Evolutionary conservation across 2,329 filamentous ascomycete genomes (phyloP), one percentile per base, ranked within the genome.

Genomic region (Karstenula rhodostoma): DNA sequence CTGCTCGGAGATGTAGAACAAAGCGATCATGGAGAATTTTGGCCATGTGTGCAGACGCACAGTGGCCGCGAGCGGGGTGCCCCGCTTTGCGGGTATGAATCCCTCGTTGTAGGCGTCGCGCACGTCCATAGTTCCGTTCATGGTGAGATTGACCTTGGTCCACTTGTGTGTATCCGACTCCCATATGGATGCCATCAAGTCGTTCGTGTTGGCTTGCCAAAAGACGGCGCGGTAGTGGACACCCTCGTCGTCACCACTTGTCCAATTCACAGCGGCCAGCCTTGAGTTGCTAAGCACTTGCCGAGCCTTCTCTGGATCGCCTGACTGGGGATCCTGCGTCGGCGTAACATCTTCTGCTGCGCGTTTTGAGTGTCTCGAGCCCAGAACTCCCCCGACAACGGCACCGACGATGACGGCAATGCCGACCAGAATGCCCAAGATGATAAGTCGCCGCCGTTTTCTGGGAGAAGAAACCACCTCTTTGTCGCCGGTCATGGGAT

Each of bases 181-280:
- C 43, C 43, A 46, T 46, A 46, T 46, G 12, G 43, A 46, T 46
- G 43, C 43, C 43, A 46, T 46, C 19, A 46, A 46, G 23, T 46
- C 43, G 9, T 46, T n/a, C 13, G 43, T 46, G 43, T 25, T 19
- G 12, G 43, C 43, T 25, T 46, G 43, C 43, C 43, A 46, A 13
- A 46, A 46, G 23, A 46, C 43, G 43, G 43, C 43, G 19, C 43
- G 43, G 22, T 46, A 46, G 43, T 46, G 19, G 22, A 27, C 43
- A 10, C 43, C 43, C 2, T n/a, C 8, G 19, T 46, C 43, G 25
- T 46, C 43, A 13, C 43, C 43, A 27, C 43, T 46, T 13, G 43
- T 46, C 43, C 43, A 46, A 19, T 46, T 46, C 2, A 46, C 43
- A 7, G 43, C 43, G 13, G n/a, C 22, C 8, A 46, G 8, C 43